Evolutionary conservation across 768 basidiomycete species (phyloP).

Genomic region (Termitomyces sp.): DNA sequence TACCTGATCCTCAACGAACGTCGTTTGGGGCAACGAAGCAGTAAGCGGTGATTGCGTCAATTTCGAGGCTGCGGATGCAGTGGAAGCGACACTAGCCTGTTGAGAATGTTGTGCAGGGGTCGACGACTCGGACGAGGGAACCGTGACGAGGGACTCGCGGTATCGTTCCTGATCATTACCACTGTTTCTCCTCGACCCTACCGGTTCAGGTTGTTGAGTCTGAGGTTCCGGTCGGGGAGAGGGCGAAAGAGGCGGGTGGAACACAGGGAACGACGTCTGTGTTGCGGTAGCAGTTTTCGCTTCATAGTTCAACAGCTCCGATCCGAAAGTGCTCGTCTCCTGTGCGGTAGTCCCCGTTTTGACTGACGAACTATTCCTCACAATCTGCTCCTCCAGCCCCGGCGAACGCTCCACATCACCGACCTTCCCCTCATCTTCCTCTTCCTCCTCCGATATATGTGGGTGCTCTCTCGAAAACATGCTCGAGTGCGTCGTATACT

Average conservation of each 20-base stretch:
- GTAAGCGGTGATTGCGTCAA: slow-evolving; percentile 9
- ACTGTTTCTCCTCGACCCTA: not conserved
- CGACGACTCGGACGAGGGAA: slow-evolving; percentile 17
- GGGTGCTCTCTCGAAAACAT: slow-evolving; percentile 42
- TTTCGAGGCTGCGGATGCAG: slow-evolving; percentile 3
- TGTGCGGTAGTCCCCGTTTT: not conserved
- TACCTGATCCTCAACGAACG: not conserved
- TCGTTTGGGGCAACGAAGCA: slow-evolving; percentile 3
- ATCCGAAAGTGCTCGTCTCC: slow-evolving; percentile 8
- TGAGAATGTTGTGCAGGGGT: slow-evolving; percentile 27
- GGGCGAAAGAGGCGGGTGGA: slow-evolving; percentile 16
- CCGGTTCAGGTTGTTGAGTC: not conserved
- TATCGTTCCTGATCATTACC: slow-evolving; percentile 13
- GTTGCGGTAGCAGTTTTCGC: slow-evolving; percentile 32
- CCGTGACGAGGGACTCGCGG: slow-evolving; percentile 22
- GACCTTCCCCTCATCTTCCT: slow-evolving; percentile 26
- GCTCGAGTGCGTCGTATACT: slow-evolving; percentile 30
- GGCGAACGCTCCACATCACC: not conserved
- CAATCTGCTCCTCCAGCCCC: not conserved
- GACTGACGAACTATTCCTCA: not conserved
- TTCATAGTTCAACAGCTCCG: slow-evolving; percentile 24
- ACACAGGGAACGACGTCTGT: slow-evolving; percentile 22
- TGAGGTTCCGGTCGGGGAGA: not conserved
- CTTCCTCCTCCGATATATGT: slow-evolving; percentile 68
- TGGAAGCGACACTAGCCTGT: slow-evolving; percentile 31